These are phyloP conservation scores for Neofusicoccum parvum DNA, from an alignment of 2,329 filamentous ascomycete species.

Conservation along the genomic window DNA sequence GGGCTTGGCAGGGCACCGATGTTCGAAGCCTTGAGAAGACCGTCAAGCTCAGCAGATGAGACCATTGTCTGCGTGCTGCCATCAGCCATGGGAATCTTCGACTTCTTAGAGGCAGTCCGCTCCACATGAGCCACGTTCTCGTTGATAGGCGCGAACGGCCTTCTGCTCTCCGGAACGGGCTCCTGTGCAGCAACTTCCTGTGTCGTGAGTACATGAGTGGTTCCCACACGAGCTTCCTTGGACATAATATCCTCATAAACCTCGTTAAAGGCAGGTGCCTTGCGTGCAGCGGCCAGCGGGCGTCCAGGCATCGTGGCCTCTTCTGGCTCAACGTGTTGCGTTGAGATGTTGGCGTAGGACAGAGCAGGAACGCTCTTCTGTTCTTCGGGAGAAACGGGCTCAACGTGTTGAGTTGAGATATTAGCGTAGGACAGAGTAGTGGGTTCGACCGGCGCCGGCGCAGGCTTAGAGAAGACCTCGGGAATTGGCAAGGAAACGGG, in stretches of 20 bases:
- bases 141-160: neutral
- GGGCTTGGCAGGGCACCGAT: slow-evolving; percentile 31
- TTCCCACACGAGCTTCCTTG: slow-evolving; percentile 1
- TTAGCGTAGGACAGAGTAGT: slow-evolving; percentile 31
- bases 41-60: slow-evolving; percentile 80
- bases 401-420: slow-evolving; percentile 33
- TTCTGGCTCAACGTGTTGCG: slow-evolving; percentile 34
- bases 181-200: slow-evolving; percentile 3
- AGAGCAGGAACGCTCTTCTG: slow-evolving; percentile 23
- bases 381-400: slow-evolving; percentile 28
- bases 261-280: neutral
- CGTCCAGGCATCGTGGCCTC: slow-evolving; percentile 31
- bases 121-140: slow-evolving; percentile 23
- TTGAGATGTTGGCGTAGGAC: slow-evolving; percentile 31
- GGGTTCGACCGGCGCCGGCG: slow-evolving; percentile 25
- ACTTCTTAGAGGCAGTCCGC: slow-evolving; percentile 16
- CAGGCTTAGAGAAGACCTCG: slow-evolving; percentile 2
- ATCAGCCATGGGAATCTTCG: neutral
- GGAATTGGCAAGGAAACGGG: slow-evolving; percentile 22
- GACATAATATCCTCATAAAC: slow-evolving; percentile 12
- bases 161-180: neutral
- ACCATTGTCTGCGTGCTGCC: slow-evolving; percentile 80
- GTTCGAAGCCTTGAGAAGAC: slow-evolving; percentile 63
- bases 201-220: neutral
- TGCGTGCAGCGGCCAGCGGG: neutral